Evolutionary conservation across 1,284 basidiomycete genomes (phyloP), one percentile per base, ranked within the genome.

Genomic region (Polyporus tsugae): DNA sequence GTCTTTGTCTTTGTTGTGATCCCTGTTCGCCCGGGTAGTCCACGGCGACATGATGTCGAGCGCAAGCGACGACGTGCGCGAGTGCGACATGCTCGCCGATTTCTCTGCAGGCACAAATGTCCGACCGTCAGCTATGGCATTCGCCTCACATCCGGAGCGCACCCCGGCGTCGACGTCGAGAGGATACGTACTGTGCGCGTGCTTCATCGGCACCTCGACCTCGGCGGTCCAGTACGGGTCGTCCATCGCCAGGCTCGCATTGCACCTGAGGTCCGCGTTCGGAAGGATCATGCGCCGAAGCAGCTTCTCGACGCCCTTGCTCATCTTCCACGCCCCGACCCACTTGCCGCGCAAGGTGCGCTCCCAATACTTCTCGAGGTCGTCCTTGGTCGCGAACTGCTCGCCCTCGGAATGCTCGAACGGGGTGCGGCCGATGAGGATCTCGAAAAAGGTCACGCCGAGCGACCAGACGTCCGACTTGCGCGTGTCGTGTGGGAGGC

Each of bases 381-480:
- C 92, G 64, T 94, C 91, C 73, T 91, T 90, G n/a, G 89, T 93
- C n/a, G 87, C 82, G 73, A 96, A 92, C 68, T 90, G 87, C 77
- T 97, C 95, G 9, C 90, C 89, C 68, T 95, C 94, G 36, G 88
- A 86, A 71, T 89, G 78, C 78, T 98, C 96, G 77, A 98, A 98
- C 1, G 96, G 96, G 4, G 96, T 98, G 17, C 96, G 86, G 0
- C 96, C 96, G 38, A 92, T 83, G 33, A 98, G 86, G 69, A 98
- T 93, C 79, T 98, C 96, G 78, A 96, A 98, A 79, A 97, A 93
- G 0, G 96, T 95, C 41, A 98, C 86, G 9, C 96, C 96, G 0
- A 98, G 88, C 3, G 96, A 93, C 95, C 95, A 98, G 46, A 98
- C 86, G 75, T 98, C 96, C 0, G 93, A 92, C 78, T 95, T 93